Percentiles rank a stretch among this genome's conserved stretches.
phyloP scores from a whole-genome alignment of 768 basidiomycete species.

The Clavaria fumosa region DNA sequence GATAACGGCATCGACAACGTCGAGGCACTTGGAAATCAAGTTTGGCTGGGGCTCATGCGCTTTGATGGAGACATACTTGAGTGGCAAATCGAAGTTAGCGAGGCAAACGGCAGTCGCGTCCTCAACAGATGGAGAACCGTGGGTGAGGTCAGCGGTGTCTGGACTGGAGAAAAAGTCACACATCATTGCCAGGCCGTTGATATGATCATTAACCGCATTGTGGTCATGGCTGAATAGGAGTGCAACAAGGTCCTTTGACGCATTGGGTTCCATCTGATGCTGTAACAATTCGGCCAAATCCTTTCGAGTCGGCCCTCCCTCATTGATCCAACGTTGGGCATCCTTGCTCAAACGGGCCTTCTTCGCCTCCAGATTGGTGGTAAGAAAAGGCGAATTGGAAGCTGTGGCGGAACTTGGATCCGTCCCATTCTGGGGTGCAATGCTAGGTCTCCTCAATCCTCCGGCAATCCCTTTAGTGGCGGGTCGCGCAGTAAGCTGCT shows the following conservation, averaged over 20 bases:
- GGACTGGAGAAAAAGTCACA: constrained; percentile 59
- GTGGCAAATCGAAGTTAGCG: constrained; percentile 77
- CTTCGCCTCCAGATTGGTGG: constrained; percentile 46
- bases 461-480: constrained; percentile 23
- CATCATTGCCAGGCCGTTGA: constrained; percentile 58
- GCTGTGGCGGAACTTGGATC: constrained; percentile 12
- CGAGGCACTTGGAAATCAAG: constrained; percentile 73
- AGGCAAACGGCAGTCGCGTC: constrained; percentile 46
- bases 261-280: constrained; percentile 81
- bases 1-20: constrained; percentile 67
- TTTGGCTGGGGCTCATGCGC: constrained; percentile 86
- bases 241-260: constrained; percentile 57
- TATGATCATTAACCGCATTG: constrained; percentile 84
- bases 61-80: constrained; percentile 90
- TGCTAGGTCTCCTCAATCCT: constrained; percentile 32
- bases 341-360: constrained; percentile 60
- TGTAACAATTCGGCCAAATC: constrained; percentile 79
- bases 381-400: constrained; percentile 31
- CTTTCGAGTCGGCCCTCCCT: constrained; percentile 67
- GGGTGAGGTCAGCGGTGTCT: constrained; percentile 35
- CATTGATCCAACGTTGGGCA: constrained; percentile 69
- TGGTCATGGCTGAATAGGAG: constrained; percentile 92
- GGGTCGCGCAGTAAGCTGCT: constrained; percentile 19
- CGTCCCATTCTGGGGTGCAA: constrained; percentile 13
- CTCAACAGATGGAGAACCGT: constrained; percentile 1